These are phyloP conservation scores for Luffa acutangula DNA, from an alignment of 306 rosid species.

Conservation along the genomic window DNA sequence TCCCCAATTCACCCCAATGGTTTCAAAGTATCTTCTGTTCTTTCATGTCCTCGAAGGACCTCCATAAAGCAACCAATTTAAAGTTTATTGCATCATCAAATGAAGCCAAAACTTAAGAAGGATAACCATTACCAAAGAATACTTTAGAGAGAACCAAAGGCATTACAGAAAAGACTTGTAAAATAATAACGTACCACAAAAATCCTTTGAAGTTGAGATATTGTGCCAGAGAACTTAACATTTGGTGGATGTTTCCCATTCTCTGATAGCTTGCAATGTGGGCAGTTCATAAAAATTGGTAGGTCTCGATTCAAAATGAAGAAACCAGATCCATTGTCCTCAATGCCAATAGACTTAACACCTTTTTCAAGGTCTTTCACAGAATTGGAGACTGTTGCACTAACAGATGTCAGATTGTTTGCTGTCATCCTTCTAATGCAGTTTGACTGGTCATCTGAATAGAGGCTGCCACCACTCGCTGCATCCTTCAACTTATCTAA, in stretches of 20 bases:
- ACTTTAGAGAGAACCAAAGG: conserved; percentile 9
- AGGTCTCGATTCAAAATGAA: conserved; percentile 62
- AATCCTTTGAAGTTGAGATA: conserved; percentile 88
- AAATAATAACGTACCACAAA: conserved; percentile 53
- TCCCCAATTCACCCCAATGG: background rate
- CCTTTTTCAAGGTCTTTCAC: conserved; percentile 39
- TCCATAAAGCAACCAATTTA: background rate
- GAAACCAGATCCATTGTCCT: conserved; percentile 51
- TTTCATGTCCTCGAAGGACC: background rate
- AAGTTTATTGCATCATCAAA: background rate
- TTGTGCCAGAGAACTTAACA: conserved; percentile 57
- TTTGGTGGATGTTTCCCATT: conserved; percentile 45
- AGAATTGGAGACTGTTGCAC: conserved; percentile 24
- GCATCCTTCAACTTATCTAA: conserved; percentile 36
- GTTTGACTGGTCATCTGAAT: conserved; percentile 22
- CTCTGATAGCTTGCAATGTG: conserved; percentile 62
- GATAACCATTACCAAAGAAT: background rate
- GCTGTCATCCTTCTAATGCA: conserved; percentile 26
- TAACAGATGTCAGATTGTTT: conserved; percentile 29
- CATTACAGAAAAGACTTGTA: conserved; percentile 10
- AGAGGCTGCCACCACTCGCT: conserved; percentile 30
- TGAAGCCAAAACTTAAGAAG: background rate
- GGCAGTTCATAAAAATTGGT: conserved; percentile 84
- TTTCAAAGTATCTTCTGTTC: background rate
- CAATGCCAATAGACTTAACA: conserved; percentile 34